These are phyloP conservation scores for Vaucheria bursata DNA, from an alignment of 352 stramenopile genomes.

Conservation along the genomic window DNA sequence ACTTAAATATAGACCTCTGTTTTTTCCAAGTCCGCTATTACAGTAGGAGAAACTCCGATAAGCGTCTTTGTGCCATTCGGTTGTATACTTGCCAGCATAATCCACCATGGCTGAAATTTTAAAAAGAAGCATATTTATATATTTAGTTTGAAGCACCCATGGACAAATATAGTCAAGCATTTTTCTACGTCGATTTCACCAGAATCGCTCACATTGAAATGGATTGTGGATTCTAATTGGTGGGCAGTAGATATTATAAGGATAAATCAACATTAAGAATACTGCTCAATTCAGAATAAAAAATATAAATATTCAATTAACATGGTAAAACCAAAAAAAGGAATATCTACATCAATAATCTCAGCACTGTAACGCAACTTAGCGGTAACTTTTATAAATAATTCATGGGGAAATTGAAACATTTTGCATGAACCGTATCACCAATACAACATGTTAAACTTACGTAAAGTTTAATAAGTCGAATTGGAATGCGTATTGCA, in stretches of 20 bases:
- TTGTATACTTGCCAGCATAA: slow-evolving; percentile 15
- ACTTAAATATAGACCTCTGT: neutral
- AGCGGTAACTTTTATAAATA: no score
- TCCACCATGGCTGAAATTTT: slow-evolving; percentile 34
- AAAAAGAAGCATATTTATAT: slow-evolving; percentile 10
- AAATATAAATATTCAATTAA: no score
- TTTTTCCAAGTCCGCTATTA: slow-evolving; percentile 26
- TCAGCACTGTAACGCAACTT: no score
- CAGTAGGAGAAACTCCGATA: slow-evolving; percentile 22
- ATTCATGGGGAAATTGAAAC: no score
- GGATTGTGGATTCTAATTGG: neutral
- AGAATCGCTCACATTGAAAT: neutral
- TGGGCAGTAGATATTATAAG: neutral
- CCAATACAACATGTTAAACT: no score
- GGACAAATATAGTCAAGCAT: neutral
- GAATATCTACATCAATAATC: no score
- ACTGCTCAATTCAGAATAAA: neutral
- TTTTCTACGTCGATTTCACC: neutral
- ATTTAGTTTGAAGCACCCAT: slow-evolving; percentile 13
- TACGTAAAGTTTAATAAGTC: no score
- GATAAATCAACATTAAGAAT: neutral
- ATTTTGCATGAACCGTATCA: no score
- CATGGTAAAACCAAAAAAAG: no score
- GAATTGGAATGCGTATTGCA: no score
- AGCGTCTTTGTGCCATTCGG: neutral